phyloP scores from a whole-genome alignment of 2,329 filamentous ascomycete species.

The Dothideomycetes sp. region DNA sequence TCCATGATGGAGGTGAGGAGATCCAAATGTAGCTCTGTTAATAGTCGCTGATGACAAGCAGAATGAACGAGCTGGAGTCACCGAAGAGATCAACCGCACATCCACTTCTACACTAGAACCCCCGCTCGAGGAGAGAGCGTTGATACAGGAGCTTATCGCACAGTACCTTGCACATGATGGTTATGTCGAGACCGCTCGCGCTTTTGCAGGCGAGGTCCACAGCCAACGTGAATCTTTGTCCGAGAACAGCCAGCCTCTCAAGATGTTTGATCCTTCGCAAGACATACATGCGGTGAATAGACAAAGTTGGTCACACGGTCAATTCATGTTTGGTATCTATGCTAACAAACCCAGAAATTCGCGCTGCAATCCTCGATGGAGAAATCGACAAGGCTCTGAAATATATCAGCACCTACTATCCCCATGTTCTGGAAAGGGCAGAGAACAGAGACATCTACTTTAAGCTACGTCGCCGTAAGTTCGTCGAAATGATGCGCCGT shows the following conservation, averaged over 20 bases:
- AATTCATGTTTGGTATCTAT: background rate
- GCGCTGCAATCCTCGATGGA: constrained; percentile 76
- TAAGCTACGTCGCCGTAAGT: constrained; percentile 76
- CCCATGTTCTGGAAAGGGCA: constrained; percentile 58
- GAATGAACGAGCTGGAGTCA: constrained; percentile 51
- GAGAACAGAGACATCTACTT: constrained; percentile 75
- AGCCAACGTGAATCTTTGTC: constrained; percentile 58
- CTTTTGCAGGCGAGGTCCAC: constrained; percentile 73
- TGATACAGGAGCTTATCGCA: constrained; percentile 73
- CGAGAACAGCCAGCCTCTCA: constrained; percentile 26
- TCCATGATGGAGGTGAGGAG: constrained; percentile 61
- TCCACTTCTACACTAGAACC: constrained; percentile 51
- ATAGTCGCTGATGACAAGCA: no score
- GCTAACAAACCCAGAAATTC: constrained; percentile 52
- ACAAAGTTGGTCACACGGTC: constrained; percentile 51
- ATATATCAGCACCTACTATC: constrained; percentile 67
- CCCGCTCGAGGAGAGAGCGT: constrained; percentile 51
- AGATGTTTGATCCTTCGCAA: constrained; percentile 58
- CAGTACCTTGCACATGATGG: constrained; percentile 93
- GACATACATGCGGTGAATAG: constrained; percentile 78
- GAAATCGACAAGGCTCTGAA: constrained; percentile 88
- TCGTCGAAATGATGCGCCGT: constrained; percentile 84
- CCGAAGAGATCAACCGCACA: constrained; percentile 49
- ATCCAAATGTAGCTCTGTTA: background rate
- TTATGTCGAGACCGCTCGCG: constrained; percentile 83